Percentiles rank a stretch among this genome's conserved stretches.
phyloP scores from a whole-genome alignment of 345 rosid genomes.

The Turritis glabra region DNA sequence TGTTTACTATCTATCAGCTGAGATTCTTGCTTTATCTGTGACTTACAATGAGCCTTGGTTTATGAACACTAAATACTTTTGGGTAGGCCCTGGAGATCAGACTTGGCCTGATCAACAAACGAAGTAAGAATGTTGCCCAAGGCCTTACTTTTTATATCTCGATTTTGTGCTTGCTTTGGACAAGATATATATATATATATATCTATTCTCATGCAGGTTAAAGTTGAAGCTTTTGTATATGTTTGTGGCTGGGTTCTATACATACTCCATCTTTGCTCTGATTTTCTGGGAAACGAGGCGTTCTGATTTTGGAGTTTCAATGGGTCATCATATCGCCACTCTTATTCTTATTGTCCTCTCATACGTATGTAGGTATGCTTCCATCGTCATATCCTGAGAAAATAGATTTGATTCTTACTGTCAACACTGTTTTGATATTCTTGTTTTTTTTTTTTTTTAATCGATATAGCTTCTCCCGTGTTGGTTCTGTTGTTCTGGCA shows the following conservation, averaged over 20 bases:
- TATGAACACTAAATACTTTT: slow-evolving; percentile 63
- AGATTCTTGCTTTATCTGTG: slow-evolving; percentile 59
- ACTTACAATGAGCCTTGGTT: slow-evolving; percentile 87
- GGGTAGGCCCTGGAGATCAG: slow-evolving; percentile 83
- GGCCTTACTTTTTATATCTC: not conserved
- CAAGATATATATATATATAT: not conserved
- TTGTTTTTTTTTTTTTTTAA: slow-evolving; percentile 17
- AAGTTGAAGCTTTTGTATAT: slow-evolving; percentile 72
- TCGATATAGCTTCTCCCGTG: slow-evolving; percentile 65
- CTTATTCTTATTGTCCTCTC: slow-evolving; percentile 60
- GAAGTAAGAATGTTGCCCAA: slow-evolving; percentile 52
- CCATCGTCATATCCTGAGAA: not conserved
- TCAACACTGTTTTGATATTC: slow-evolving; percentile 9
- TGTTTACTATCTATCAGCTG: slow-evolving; percentile 73
- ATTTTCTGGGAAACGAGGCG: slow-evolving; percentile 88
- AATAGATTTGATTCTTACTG: not conserved
- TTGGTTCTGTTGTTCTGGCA: slow-evolving; percentile 65
- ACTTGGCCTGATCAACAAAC: slow-evolving; percentile 85
- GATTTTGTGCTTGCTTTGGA: slow-evolving; percentile 2
- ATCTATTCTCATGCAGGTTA: slow-evolving; percentile 46
- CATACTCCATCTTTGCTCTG: slow-evolving; percentile 75
- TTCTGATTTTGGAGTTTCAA: slow-evolving; percentile 65
- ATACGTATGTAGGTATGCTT: slow-evolving; percentile 62
- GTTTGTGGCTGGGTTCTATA: slow-evolving; percentile 79
- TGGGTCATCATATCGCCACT: slow-evolving; percentile 72